Conservation (phyloP, 495 filamentous ascomycete genomes). For the Saxophila tyrrhenica region DNA sequence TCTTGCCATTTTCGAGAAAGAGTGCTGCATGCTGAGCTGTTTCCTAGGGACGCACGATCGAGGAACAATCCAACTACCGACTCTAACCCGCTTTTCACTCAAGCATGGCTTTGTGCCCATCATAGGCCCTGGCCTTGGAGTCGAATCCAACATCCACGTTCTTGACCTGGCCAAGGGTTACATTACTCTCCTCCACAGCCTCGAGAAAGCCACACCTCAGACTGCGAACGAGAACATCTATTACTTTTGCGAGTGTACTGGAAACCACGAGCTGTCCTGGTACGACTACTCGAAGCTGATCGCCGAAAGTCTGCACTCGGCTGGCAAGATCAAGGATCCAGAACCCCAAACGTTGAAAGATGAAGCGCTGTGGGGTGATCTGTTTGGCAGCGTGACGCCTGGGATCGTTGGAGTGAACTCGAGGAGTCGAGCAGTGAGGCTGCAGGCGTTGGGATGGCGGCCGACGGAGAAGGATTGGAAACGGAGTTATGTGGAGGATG, state of each 20-base stretch:
- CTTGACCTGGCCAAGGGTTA: constrained; percentile 13
- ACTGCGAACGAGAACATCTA: constrained; percentile 26
- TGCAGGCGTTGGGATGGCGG: constrained; percentile 29
- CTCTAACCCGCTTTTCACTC: constrained; percentile 26
- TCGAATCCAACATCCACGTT: constrained; percentile 21
- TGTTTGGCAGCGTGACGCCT: constrained; percentile 23
- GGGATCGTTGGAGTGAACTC: constrained; percentile 26
- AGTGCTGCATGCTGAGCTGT: neutral
- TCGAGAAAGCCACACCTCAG: constrained; percentile 18
- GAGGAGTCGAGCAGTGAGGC: constrained; percentile 22
- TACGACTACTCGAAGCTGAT: constrained; percentile 21
- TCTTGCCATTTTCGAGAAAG: neutral
- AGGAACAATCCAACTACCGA: constrained; percentile 28
- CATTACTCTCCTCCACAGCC: constrained; percentile 26
- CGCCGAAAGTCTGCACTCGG: constrained; percentile 19
- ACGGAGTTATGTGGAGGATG: constrained; percentile 30
- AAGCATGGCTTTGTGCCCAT: constrained; percentile 29
- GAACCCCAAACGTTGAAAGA: constrained; percentile 21
- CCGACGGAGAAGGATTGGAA: constrained; percentile 29
- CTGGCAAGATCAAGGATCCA: constrained; percentile 20
- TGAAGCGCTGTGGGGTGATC: constrained; percentile 22
- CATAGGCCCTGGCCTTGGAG: constrained; percentile 24
- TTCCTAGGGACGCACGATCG: constrained; percentile 23
- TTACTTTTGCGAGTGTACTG: constrained; percentile 31
- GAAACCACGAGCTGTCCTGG: constrained; percentile 26